These are phyloP conservation scores for Trichophyton verrucosum DNA, from an alignment of 2,329 filamentous ascomycete genomes.

Conservation along the genomic window DNA sequence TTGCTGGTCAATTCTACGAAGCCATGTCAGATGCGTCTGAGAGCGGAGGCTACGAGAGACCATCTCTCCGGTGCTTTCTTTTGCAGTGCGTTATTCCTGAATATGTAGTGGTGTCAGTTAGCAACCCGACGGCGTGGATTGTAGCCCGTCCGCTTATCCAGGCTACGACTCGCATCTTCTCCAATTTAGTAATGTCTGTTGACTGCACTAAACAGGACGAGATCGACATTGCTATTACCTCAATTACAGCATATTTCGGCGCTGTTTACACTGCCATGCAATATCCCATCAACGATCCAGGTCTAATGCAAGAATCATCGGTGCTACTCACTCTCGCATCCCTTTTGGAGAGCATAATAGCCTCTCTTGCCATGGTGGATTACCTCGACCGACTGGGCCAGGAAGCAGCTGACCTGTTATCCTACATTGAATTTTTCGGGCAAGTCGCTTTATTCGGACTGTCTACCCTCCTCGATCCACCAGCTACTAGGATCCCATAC, in stretches of 20 bases:
- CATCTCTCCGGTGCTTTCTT: slow-evolving; percentile 40
- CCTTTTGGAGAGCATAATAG: slow-evolving; percentile 31
- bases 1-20: slow-evolving; percentile 41
- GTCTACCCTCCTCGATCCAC: slow-evolving; percentile 18
- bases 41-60: slow-evolving; percentile 25
- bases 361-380: slow-evolving; percentile 33
- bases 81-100: slow-evolving; percentile 45
- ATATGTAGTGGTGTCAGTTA: slow-evolving; percentile 41
- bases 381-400: slow-evolving; percentile 34
- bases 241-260: slow-evolving; percentile 29
- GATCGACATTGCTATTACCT: slow-evolving; percentile 25
- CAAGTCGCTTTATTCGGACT: slow-evolving; percentile 27
- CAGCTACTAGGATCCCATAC: slow-evolving; percentile 8
- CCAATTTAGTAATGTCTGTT: slow-evolving; percentile 35
- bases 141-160: slow-evolving; percentile 42
- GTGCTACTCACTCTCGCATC: slow-evolving; percentile 28
- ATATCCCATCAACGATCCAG: slow-evolving; percentile 23
- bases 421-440: slow-evolving; percentile 29
- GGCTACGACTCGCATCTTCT: slow-evolving; percentile 33
- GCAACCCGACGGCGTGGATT: slow-evolving; percentile 38
- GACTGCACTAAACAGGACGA: slow-evolving; percentile 31
- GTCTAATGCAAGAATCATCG: slow-evolving; percentile 27
- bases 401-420: slow-evolving; percentile 17
- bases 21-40: slow-evolving; percentile 38
- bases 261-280: slow-evolving; percentile 28